Percentiles rank a stretch among this genome's conserved stretches.
phyloP scores from a whole-genome alignment of 2,329 filamentous ascomycete genomes.

The Fusarium sp. region DNA sequence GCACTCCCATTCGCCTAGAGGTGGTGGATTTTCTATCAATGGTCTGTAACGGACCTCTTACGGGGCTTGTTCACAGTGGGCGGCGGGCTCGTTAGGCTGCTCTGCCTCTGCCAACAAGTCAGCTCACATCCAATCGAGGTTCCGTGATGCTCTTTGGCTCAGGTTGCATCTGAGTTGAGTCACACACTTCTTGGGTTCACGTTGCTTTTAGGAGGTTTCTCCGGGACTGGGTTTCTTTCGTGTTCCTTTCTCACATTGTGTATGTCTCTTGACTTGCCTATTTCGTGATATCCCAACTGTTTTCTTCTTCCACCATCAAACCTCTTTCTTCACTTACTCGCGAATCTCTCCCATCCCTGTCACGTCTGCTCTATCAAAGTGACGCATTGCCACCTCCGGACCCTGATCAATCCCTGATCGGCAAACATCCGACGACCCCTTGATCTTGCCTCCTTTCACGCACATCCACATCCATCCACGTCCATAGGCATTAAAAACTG shows the following conservation, averaged over 20 bases:
- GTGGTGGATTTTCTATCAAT: constrained; percentile 3
- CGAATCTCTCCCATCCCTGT: background rate
- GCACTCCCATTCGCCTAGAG: constrained; percentile 28
- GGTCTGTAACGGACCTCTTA: background rate
- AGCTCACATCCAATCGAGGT: background rate
- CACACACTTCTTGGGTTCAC: constrained; percentile 2
- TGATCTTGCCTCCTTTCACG: constrained; percentile 10
- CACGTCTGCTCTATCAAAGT: constrained; percentile 3
- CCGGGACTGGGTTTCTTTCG: background rate
- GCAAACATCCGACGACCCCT: constrained; percentile 2
- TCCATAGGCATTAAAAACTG: background rate
- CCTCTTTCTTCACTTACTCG: background rate
- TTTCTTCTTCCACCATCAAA: background rate
- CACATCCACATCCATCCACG: background rate
- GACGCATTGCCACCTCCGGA: background rate
- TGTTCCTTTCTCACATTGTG: background rate
- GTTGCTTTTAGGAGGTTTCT: background rate
- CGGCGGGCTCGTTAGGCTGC: background rate
- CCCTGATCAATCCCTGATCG: constrained; percentile 24
- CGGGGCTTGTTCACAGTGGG: background rate
- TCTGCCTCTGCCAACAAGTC: background rate
- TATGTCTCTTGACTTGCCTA: background rate
- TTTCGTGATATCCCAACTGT: background rate
- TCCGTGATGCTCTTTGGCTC: constrained; percentile 1
- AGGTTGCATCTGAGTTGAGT: constrained; percentile 6